Percentiles rank a stretch among this genome's conserved stretches.
Evolutionary conservation across 129 eudicot species (phyloP).

Genomic region (Centrapalus pauciflorus): DNA sequence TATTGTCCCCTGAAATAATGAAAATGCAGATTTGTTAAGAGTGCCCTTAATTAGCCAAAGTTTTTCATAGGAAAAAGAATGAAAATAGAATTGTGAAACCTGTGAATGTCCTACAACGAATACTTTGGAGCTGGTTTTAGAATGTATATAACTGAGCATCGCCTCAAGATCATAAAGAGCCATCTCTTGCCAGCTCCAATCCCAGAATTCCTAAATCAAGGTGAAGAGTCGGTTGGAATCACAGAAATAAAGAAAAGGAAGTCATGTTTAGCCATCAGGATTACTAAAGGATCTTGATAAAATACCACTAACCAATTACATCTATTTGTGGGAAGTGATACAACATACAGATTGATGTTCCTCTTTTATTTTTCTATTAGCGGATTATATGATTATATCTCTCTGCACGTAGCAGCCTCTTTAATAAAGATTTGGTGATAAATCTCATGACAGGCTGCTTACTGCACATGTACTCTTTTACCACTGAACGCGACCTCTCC

Average conservation of each 20-base stretch:
- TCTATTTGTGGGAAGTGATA: not conserved
- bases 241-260: not conserved
- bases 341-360: not conserved
- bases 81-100: slow-evolving; percentile 34
- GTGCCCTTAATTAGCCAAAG: not conserved
- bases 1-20: slow-evolving; percentile 70
- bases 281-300: not conserved
- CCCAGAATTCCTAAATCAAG: slow-evolving; percentile 76
- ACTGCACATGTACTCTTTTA: not conserved
- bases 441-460: not conserved
- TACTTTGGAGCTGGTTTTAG: slow-evolving; percentile 55
- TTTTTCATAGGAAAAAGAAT: not conserved
- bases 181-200: slow-evolving; percentile 98
- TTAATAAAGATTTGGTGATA: not conserved
- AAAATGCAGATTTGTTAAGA: not conserved
- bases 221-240: not conserved
- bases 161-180: slow-evolving; percentile 85
- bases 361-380: not conserved
- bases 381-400: not conserved
- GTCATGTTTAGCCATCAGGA: not conserved
- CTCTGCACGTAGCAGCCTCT: not conserved
- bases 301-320: no score
- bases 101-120: slow-evolving; percentile 94
- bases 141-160: slow-evolving; percentile 59
- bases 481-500: not conserved